Base-by-base conservation (phyloP, 2,329 filamentous ascomycete species). In the Mycosphaerella sp. region DNA sequence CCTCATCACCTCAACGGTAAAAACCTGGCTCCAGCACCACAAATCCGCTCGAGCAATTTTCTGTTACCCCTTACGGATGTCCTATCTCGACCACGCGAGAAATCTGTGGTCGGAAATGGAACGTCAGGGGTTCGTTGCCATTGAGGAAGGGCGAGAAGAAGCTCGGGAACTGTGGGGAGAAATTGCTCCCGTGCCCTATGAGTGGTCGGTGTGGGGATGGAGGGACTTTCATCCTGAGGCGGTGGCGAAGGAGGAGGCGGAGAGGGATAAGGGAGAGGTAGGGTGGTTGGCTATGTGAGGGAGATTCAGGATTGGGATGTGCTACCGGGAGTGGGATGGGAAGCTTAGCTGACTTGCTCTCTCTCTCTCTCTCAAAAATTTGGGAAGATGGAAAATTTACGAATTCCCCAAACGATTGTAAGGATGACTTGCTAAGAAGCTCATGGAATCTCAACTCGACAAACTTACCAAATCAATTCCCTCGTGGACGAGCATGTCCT, bases 71-170 rank as follows among this genome's bases (percentile, higher is more conserved):
- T 56, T 73, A 51, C 62, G 73, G 11, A 67, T 72, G 6, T 69
- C 69, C 10, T 74, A 75, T 55, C 62, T 75, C n/a, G 72, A 74
- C 45, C 66, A 72, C 50, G 70, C 74, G 17, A 62, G 73, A 23
- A 70, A 73, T 34, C 56, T 75, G 23, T 75, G 73, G 73, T 57
- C 64, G 47, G 57, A 64, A 41, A 64, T 75, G 36, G 72, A 74
- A 50, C 64, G 57, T 2, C 60, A 62, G 1, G 72, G 71, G 3
- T 58, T 75, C 39, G 68, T 68, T 47, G 68, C 68, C 51, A 54
- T 72, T 10, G 55, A 62, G 36, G 68, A 72, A 52, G 69, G 69
- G 0, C 62, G 65, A 52, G 63, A 67, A 47, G 60, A 58, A 31
- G 64, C 64, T 9, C 61, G 64, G 44, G 60, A 62, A 14, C 23